Conservation (phyloP, 768 basidiomycete species). For the Gymnopilus junonius region DNA sequence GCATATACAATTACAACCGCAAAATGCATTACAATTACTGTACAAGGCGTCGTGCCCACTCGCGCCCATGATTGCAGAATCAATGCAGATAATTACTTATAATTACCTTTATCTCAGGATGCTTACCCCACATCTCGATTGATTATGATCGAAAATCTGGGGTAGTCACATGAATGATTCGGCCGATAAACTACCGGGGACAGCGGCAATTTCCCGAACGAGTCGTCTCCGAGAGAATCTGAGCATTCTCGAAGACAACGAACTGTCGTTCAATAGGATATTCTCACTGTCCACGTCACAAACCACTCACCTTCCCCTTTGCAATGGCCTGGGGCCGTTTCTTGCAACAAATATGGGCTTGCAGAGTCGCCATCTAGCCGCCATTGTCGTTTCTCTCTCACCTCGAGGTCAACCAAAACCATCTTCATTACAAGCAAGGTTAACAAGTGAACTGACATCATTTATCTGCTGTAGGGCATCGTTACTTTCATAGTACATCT, state of each 20-base stretch:
- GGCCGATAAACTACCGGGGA: constrained; percentile 12
- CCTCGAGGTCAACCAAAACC: constrained; percentile 15
- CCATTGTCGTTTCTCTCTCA: constrained; percentile 11
- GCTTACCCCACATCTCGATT: background rate
- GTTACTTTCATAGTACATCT: constrained; percentile 36
- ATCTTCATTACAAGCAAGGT: background rate
- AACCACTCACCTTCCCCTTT: constrained; percentile 9
- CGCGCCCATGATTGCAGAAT: too few relatives aligned
- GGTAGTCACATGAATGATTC: constrained; percentile 14
- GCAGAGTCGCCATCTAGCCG: constrained; percentile 26
- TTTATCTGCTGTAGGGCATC: constrained; percentile 28
- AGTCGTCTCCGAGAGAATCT: background rate
- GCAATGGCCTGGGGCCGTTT: constrained; percentile 36
- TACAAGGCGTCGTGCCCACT: too few relatives aligned
- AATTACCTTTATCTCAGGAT: too few relatives aligned
- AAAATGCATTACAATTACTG: too few relatives aligned
- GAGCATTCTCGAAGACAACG: constrained; percentile 9
- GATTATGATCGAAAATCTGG: constrained; percentile 17
- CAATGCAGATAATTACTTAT: background rate
- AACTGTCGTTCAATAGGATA: constrained; percentile 13
- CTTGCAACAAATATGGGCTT: constrained; percentile 30
- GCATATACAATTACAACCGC: too few relatives aligned
- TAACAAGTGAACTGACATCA: constrained; percentile 2
- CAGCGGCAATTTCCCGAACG: constrained; percentile 17
- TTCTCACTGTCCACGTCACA: constrained; percentile 16